Conservation (phyloP, 176 grass and related monocot genomes). For the Musa beccarii region DNA sequence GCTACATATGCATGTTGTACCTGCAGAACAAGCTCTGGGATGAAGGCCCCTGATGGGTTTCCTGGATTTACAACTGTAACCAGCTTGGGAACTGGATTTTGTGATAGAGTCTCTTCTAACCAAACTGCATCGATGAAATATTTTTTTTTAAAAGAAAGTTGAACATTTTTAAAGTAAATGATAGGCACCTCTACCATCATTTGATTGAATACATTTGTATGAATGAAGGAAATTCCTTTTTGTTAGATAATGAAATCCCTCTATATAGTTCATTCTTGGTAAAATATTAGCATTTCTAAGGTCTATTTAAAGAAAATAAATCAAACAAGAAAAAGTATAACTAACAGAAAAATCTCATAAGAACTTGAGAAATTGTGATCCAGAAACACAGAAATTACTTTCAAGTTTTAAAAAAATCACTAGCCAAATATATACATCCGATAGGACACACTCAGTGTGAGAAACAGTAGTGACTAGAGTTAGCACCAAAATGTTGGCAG, state of each 20-base stretch:
- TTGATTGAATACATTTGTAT: not conserved
- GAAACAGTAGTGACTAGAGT: too few relatives aligned
- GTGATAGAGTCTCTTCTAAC: slow-evolving; percentile 59
- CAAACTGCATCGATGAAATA: slow-evolving; percentile 35
- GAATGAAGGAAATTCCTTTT: not conserved
- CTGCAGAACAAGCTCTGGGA: slow-evolving; percentile 54
- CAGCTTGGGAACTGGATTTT: slow-evolving; percentile 57
- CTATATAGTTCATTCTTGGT: too few relatives aligned
- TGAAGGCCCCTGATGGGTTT: slow-evolving; percentile 78
- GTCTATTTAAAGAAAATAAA: not conserved
- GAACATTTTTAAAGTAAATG: too few relatives aligned
- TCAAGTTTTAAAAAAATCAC: too few relatives aligned
- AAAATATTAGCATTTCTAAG: too few relatives aligned
- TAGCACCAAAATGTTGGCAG: too few relatives aligned
- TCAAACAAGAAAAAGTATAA: not conserved
- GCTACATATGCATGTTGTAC: slow-evolving; percentile 26
- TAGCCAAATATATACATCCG: too few relatives aligned
- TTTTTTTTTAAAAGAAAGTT: not conserved
- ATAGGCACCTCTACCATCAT: not conserved
- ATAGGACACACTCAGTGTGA: too few relatives aligned
- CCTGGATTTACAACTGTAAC: slow-evolving; percentile 99
- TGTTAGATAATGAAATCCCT: too few relatives aligned
- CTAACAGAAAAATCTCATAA: not conserved
- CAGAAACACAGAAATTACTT: not conserved
- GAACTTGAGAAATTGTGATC: not conserved